phyloP scores from a whole-genome alignment of 2,329 filamentous ascomycete species.

The Pezicula radicicola region DNA sequence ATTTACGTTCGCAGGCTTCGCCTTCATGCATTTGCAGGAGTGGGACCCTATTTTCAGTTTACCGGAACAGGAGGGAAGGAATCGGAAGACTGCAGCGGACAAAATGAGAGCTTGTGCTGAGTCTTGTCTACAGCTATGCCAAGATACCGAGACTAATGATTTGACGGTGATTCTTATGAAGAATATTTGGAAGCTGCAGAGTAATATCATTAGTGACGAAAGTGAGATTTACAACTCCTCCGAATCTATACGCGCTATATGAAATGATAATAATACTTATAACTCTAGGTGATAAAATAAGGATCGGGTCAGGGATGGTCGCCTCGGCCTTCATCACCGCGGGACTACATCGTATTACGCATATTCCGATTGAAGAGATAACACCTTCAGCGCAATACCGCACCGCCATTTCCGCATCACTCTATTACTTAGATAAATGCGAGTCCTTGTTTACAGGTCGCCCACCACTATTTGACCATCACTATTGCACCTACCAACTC shows the following conservation, averaged over 20 bases:
- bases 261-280: background rate
- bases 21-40: background rate
- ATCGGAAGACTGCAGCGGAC: background rate
- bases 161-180: conserved; percentile 3
- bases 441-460: conserved; percentile 1
- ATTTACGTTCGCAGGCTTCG: conserved; percentile 5
- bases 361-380: background rate
- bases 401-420: background rate
- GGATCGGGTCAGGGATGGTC: background rate
- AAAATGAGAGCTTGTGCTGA: conserved; percentile 5
- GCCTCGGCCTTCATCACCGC: background rate
- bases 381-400: conserved; percentile 1
- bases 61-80: background rate
- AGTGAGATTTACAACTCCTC: background rate
- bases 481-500: conserved; percentile 3
- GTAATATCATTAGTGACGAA: conserved; percentile 4
- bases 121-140: conserved; percentile 1
- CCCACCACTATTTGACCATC: background rate
- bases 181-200: conserved; percentile 3
- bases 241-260: background rate
- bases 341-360: conserved; percentile 4
- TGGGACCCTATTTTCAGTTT: conserved; percentile 5
- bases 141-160: conserved; percentile 3
- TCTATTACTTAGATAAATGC: conserved; percentile 2
- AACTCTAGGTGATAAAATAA: background rate